phyloP scores from a whole-genome alignment of 306 rosid genomes.

The Abrus precatorius region DNA sequence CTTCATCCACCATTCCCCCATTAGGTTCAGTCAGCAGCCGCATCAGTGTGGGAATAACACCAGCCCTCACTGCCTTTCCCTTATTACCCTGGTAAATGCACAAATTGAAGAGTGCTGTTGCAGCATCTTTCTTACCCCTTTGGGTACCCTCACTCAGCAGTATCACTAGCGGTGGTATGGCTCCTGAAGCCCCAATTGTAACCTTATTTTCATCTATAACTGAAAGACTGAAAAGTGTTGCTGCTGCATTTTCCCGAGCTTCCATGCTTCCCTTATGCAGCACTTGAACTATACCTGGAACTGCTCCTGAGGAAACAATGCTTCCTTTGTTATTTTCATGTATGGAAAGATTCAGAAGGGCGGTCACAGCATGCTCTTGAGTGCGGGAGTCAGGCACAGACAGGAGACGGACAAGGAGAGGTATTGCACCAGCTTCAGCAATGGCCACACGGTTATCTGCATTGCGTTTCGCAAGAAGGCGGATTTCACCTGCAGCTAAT shows the following conservation, averaged over 20 bases:
- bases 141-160: slow-evolving; percentile 92
- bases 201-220: slow-evolving; percentile 92
- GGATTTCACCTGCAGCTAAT: slow-evolving; percentile 94
- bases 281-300: slow-evolving; percentile 94
- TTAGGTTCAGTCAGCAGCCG: slow-evolving; percentile 80
- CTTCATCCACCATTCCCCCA: slow-evolving; percentile 98
- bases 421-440: slow-evolving; percentile 99
- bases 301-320: slow-evolving; percentile 83
- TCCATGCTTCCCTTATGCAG: slow-evolving; percentile 98
- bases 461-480: slow-evolving; percentile 97
- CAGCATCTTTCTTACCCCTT: slow-evolving; percentile 99
- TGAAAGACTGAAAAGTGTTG: slow-evolving; percentile 99
- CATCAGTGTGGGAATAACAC: slow-evolving; percentile 93
- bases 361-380: slow-evolving; percentile 99
- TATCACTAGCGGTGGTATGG: slow-evolving; percentile 89
- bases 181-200: slow-evolving; percentile 86
- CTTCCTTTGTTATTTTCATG: slow-evolving; percentile 91
- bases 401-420: slow-evolving; percentile 83
- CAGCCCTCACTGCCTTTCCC: slow-evolving; percentile 96
- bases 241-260: slow-evolving; percentile 98
- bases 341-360: slow-evolving; percentile 96
- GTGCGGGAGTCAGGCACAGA: slow-evolving; percentile 84
- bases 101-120: slow-evolving; percentile 95
- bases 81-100: slow-evolving; percentile 98
- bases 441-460: slow-evolving; percentile 98